Percentiles rank a stretch among this genome's conserved stretches.
Evolutionary conservation across 495 filamentous ascomycete genomes (phyloP).

Genomic region (Pyrenula aspistea): DNA sequence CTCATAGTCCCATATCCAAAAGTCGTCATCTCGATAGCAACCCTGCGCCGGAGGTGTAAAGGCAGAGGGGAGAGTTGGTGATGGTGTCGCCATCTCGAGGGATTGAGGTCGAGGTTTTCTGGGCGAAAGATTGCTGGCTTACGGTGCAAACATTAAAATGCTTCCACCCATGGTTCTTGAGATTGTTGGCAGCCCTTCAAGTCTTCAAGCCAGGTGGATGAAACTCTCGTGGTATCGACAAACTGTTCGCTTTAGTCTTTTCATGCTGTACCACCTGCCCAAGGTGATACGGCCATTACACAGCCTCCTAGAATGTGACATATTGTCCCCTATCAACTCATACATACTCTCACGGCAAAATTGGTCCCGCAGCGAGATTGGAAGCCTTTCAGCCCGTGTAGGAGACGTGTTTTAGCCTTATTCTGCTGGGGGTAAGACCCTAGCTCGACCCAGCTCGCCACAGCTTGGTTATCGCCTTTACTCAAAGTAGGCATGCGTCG

Average conservation of each 20-base stretch:
- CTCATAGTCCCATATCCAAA: slow-evolving; percentile 16
- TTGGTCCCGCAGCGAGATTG: not conserved
- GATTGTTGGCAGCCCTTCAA: not conserved
- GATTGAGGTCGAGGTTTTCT: not conserved
- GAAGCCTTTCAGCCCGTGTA: not conserved
- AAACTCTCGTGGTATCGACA: not conserved
- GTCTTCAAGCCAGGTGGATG: not conserved
- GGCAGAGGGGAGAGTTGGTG: not conserved
- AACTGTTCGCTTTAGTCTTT: not conserved
- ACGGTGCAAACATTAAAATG: not conserved
- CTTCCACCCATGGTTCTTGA: not conserved
- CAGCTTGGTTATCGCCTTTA: not conserved
- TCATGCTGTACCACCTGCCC: not conserved
- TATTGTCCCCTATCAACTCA: not conserved
- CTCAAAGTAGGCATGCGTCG: not conserved
- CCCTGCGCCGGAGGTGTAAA: slow-evolving; percentile 6
- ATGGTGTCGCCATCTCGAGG: not conserved
- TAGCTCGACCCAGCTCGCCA: too few species aligned
- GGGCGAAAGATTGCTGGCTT: not conserved
- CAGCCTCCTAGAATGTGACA: not conserved
- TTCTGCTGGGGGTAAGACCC: not conserved
- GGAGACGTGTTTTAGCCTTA: not conserved
- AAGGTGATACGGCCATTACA: not conserved
- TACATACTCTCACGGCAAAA: not conserved
- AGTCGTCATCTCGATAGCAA: slow-evolving; percentile 11